These are phyloP conservation scores for Candida tunisiensis DNA, from an alignment of 1,139 yeast species.

Conservation along the genomic window DNA sequence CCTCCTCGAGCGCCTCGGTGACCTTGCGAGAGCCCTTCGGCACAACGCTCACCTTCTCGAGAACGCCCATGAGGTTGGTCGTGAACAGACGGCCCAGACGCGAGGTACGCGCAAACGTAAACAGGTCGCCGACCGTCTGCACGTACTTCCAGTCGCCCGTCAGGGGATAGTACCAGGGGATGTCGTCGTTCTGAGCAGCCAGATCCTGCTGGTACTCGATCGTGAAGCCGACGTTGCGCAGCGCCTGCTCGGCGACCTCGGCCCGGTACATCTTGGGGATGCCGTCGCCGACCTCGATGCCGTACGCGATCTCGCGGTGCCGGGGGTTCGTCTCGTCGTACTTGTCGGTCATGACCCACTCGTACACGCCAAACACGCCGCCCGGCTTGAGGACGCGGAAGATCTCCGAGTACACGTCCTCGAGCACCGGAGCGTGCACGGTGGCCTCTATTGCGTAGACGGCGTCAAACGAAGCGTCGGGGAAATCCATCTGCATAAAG, in stretches of 20 bases:
- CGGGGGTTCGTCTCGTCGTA: constrained; percentile 78
- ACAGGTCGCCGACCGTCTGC: constrained; percentile 61
- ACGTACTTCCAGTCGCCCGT: constrained; percentile 86
- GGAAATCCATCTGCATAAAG: constrained; percentile 98
- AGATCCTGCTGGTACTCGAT: constrained; percentile 60
- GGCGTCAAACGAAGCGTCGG: constrained; percentile 78
- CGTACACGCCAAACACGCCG: constrained; percentile 94
- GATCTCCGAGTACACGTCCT: constrained; percentile 91
- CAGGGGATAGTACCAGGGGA: constrained; percentile 98
- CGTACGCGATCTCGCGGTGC: constrained; percentile 92
- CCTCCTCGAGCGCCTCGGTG: constrained; percentile 86
- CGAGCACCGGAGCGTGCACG: constrained; percentile 92
- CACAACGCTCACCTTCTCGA: constrained; percentile 78
- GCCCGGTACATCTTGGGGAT: constrained; percentile 90
- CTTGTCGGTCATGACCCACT: constrained; percentile 95
- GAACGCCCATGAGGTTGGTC: constrained; percentile 55
- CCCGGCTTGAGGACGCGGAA: constrained; percentile 95
- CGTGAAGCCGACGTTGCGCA: constrained; percentile 77
- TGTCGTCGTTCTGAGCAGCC: constrained; percentile 65
- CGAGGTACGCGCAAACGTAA: constrained; percentile 83
- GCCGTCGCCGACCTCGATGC: constrained; percentile 97
- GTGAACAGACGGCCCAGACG: constrained; percentile 73
- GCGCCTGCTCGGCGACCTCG: constrained; percentile 77
- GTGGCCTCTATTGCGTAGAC: constrained; percentile 99
- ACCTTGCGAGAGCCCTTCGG: constrained; percentile 91